Base-by-base conservation (phyloP, 1,139 yeast genomes). In the Dujonia santamariae region DNA sequence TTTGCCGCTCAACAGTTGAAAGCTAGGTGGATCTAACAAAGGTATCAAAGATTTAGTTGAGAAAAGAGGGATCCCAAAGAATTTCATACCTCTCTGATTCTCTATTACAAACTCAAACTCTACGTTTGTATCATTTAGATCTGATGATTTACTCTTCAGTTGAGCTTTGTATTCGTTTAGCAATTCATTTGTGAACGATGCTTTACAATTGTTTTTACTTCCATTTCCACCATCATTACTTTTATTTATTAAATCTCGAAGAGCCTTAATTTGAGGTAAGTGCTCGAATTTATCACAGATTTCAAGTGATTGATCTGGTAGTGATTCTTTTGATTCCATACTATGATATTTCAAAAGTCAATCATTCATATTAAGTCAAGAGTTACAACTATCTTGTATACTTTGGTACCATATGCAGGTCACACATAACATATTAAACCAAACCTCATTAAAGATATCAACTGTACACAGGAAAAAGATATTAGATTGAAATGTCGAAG, bases 21-120 rank as follows among this genome's bases (percentile, higher is more conserved):
- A 72, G 22, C 64, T 54, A 4, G 76, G 63, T 1, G 88, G 87
- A 48, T 83, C 92, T 1, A 74, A 41, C n/a, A 58, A 22, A 0
- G 85, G 85, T 4, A 81, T 46, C 34, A 82, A 61, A 6, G 83
- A 67, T 37, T 72, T 65, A 25, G 69, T 56, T 15, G 82, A 70
- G 47, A 77, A 84, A 30, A 79, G 46, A 0, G 85, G 84, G 4
- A 72, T 71, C 2, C 92, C 92, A 53, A 82, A 70, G 12, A 80
- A 35, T 38, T 78, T 75, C 47, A 76, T 55, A 0, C 94, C 94
- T 19, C 94, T 62, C 54, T 84, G 88, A 54, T 81, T 80, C 48
- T 84, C 92, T 4, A 80, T 58, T 51, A 76, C 46, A 14, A 71
- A 50, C 30, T 76, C 78, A 36, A 61, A 56, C 20, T 53, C 38